These are phyloP conservation scores for Fusarium hainanense DNA, from an alignment of 2,329 filamentous ascomycete genomes.

Conservation along the genomic window DNA sequence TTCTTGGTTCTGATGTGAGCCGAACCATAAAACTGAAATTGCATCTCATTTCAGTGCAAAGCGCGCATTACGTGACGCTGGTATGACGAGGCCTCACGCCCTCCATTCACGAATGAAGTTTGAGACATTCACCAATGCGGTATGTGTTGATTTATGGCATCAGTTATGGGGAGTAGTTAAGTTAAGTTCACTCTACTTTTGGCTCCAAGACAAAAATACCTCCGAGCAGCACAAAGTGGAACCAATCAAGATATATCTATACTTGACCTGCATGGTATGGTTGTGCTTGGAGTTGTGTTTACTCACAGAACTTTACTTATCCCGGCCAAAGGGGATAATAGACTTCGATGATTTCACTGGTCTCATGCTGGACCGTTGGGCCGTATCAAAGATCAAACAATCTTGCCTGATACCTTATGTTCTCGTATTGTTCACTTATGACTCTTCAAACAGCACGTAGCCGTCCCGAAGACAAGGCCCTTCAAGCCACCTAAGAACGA, in stretches of 20 bases:
- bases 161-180: not conserved
- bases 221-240: not conserved
- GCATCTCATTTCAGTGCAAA: conserved; percentile 21
- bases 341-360: not conserved
- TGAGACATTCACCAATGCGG: conserved; percentile 23
- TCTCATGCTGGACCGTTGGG: not conserved
- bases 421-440: conserved; percentile 22
- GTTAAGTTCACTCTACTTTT: not conserved
- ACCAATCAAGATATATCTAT: not conserved
- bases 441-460: conserved; percentile 24
- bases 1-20: conserved; percentile 15
- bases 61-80: conserved; percentile 39
- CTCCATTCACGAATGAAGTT: conserved; percentile 6
- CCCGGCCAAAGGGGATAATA: not conserved
- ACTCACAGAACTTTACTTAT: not conserved
- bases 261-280: not conserved
- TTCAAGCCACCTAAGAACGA: conserved; percentile 29
- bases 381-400: not conserved
- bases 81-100: conserved; percentile 39
- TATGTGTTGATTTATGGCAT: not conserved
- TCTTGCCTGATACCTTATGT: conserved; percentile 16
- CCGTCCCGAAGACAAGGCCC: conserved; percentile 33
- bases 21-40: conserved; percentile 14
- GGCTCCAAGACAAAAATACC: not conserved
- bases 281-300: not conserved